Base-by-base conservation (phyloP, 2,329 filamentous ascomycete species). In the Amesomyces nigricolor region DNA sequence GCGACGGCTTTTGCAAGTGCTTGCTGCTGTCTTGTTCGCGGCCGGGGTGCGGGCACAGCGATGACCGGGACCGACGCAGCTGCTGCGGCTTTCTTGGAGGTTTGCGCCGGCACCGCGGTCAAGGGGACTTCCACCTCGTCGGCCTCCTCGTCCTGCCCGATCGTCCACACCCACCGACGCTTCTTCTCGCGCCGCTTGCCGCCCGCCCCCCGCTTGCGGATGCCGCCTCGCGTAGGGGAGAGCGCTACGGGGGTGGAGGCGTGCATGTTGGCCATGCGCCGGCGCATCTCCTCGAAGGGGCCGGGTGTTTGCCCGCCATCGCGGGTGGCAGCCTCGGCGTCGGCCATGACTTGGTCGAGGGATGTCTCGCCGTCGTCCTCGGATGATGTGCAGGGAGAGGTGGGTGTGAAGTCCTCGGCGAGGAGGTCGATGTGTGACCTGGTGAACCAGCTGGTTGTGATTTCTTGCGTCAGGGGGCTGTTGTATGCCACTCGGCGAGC, bases 111-210 rank as follows among this genome's bases (percentile, higher is more conserved):
- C 3, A 51, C 52, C 8, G 35, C 42, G 16, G 48, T 38, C 11
- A 35, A 6, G 8, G 38, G 32, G 46, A 57, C 57, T 14, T 66
- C 73, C 4, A 75, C 66, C 32, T 72, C 70, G 53, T 73, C 71
- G 13, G 73, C 71, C 7, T 75, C 70, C 1, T 74, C 75, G 1
- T 80, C 78, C 56, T 77, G 75, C 2, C 78, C 80, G 44, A 86
- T 84, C 1, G 83, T 86, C 83, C 83, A 86, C 37, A 83, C 79
- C 83, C 82, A 86, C 43, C 78, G 78, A 11, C 82, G 73, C 68
- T 80, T 83, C 75, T 82, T 85, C 61, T 85, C 82, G 64, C 73
- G 83, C 60, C 82, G 79, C 66, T 73, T 74, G 32, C 71, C 69
- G 66, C 76, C 81, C 9, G 22, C 22, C 22, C 22, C 22, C 22